Base-by-base conservation (phyloP, 495 filamentous ascomycete species). In the Zalerion maritima region DNA sequence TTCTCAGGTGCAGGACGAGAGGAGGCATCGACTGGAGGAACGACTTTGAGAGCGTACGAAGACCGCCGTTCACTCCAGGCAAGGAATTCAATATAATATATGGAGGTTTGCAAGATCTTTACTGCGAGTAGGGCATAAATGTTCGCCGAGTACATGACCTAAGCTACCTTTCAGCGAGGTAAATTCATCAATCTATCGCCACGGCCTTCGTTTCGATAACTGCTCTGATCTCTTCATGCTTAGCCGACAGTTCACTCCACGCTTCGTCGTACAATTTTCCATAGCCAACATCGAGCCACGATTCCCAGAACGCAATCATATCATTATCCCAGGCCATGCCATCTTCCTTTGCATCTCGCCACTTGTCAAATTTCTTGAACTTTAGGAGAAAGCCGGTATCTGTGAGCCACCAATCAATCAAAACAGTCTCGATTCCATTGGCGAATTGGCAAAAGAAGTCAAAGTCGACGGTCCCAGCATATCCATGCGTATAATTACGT, bases 341-440 rank as follows among this genome's bases (percentile, higher is more conserved):
- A 12, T 39, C 36, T 34, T 39, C 31, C 11, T 26, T 29, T n/a
- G 31, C 15, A 34, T 29, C 30, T 29, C 15, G 17, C 36, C 31
- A 34, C 31, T 39, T 26, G 14, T 28, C 15, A 24, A 34, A 34
- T 34, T 39, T 31, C 31, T 35, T 14, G 36, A 21, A 27, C 30
- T 35, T 31, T 30, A 29, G 31, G 14, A 35, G 31, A 16, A 39
- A 39, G 31, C 35, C 36, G 28, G 35, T 31, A 40, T 40, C 37
- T 31, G 20, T 21, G 35, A 40, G 37, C 37, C 32, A 40, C 37
- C 26, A 40, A 30, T 40, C 37, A 24, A 18, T 34, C 31, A 40
- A 40, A 40, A 9, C 23, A 40, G 26, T 31, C 9, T 35, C 15
- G 27, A 40, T 35, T 26, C 37, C 32, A 35, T 35, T 22, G 31